A percentile compares a stretch with the other conserved stretches of the same genome.
Evolutionary conservation across 73 alveolate genomes (phyloP).

Genomic region (Uronychia setigera): DNA sequence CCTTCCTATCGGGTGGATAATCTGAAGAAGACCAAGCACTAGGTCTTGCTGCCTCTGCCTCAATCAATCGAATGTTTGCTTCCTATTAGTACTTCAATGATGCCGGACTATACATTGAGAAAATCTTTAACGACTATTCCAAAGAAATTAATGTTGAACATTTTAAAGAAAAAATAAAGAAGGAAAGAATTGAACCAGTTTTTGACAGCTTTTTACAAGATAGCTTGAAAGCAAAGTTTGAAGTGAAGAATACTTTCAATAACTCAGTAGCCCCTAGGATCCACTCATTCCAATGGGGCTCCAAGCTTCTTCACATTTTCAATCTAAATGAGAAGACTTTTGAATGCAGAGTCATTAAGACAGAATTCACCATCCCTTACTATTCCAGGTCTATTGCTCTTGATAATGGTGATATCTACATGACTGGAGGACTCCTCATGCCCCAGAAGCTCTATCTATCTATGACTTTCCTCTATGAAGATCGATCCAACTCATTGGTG

Average conservation of each 20-base stretch:
- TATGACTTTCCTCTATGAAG: conserved; percentile 32
- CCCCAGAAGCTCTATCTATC: conserved; percentile 15
- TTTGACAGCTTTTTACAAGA: neutral
- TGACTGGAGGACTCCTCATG: conserved; percentile 51
- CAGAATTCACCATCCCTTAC: conserved; percentile 25
- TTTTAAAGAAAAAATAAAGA: conserved; percentile 12
- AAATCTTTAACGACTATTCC: conserved; percentile 12
- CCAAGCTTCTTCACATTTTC: conserved; percentile 13
- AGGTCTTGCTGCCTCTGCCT: neutral
- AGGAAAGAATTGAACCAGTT: neutral
- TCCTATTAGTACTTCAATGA: neutral
- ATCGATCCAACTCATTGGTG: conserved; percentile 6
- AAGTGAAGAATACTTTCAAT: conserved; percentile 1
- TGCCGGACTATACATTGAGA: neutral
- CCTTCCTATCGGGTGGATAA: neutral
- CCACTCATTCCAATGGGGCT: conserved; percentile 42
- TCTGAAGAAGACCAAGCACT: neutral
- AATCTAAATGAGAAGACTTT: conserved; percentile 7
- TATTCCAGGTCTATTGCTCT: conserved; percentile 57
- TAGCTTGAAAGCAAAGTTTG: conserved; percentile 12
- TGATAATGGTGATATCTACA: conserved; percentile 43
- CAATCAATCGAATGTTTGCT: neutral
- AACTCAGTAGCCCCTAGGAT: conserved; percentile 1
- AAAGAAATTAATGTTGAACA: conserved; percentile 2
- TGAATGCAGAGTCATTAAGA: conserved; percentile 9